These are phyloP conservation scores for Neofusicoccum laricinum DNA, from an alignment of 2,329 filamentous ascomycete genomes.

Conservation along the genomic window DNA sequence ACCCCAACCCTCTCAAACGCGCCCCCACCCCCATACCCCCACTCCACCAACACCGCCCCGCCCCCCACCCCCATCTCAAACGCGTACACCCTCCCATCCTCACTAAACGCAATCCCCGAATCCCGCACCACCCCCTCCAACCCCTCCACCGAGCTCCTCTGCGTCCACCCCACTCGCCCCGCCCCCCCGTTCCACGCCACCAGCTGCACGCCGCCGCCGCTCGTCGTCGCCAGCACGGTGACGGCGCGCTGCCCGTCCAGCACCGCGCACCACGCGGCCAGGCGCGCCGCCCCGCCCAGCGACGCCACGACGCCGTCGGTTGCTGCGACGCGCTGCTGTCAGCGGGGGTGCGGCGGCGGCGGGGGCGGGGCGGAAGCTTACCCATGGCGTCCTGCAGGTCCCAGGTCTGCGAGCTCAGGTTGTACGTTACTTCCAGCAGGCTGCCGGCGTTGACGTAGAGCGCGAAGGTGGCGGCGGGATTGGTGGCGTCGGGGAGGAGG, in stretches of 20 bases:
- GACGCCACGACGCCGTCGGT: not conserved
- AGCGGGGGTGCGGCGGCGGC: too few species aligned
- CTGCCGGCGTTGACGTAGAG: not conserved
- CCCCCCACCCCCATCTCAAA: slow-evolving; percentile 27
- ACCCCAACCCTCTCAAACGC: slow-evolving; percentile 33
- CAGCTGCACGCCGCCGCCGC: not conserved
- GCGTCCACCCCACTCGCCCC: not conserved
- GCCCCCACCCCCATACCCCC: slow-evolving; percentile 31
- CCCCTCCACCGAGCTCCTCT: not conserved
- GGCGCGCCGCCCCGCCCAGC: not conserved
- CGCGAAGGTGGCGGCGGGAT: not conserved
- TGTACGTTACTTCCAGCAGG: not conserved
- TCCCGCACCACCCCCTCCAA: not conserved
- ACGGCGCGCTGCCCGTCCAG: not conserved
- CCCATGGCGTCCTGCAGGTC: not conserved
- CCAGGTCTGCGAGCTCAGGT: not conserved
- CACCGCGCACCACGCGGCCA: not conserved
- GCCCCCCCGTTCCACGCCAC: not conserved
- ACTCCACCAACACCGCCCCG: slow-evolving; percentile 35
- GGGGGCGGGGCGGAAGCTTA: too few species aligned
- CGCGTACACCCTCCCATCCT: slow-evolving; percentile 29
- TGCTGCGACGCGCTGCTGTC: not conserved
- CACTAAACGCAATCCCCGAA: slow-evolving; percentile 31
- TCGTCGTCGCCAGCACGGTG: not conserved
- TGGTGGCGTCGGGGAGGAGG: not conserved